These are phyloP conservation scores for Penicillium decumbens DNA, from an alignment of 2,329 filamentous ascomycete species.

Conservation along the genomic window DNA sequence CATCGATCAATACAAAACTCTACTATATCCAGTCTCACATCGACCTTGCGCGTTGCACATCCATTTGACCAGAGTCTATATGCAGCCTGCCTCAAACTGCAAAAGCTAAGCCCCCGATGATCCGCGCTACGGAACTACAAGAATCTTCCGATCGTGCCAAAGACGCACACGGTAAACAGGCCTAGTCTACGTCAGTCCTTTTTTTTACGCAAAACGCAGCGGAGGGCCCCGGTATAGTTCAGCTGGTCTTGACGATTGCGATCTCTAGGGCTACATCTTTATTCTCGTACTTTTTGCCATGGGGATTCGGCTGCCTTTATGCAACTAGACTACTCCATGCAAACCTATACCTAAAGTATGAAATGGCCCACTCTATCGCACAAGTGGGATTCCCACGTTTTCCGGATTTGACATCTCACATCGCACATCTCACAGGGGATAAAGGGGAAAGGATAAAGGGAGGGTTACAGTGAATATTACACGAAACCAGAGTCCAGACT, in stretches of 20 bases:
- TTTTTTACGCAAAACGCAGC: background rate
- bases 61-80: conserved; percentile 19
- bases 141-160: conserved; percentile 11
- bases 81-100: conserved; percentile 27
- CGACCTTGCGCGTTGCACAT: conserved; percentile 20
- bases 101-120: conserved; percentile 34
- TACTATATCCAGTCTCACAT: conserved; percentile 18
- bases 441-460: background rate
- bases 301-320: conserved; percentile 1
- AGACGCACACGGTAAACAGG: background rate
- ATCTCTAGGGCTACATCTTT: background rate
- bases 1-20: conserved; percentile 7
- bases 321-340: conserved; percentile 14
- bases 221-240: background rate
- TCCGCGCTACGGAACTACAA: conserved; percentile 24
- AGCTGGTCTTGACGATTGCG: conserved; percentile 1
- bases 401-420: conserved; percentile 1
- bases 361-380: conserved; percentile 7
- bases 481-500: conserved; percentile 4
- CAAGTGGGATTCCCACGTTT: conserved; percentile 14
- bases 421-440: conserved; percentile 4
- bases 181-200: background rate
- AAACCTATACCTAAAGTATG: conserved; percentile 2
- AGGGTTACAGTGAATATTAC: conserved; percentile 5
- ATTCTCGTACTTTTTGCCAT: background rate